Conservation (phyloP, 108 stramenopile species). For the Cyclotella choctawhatcheeana region DNA sequence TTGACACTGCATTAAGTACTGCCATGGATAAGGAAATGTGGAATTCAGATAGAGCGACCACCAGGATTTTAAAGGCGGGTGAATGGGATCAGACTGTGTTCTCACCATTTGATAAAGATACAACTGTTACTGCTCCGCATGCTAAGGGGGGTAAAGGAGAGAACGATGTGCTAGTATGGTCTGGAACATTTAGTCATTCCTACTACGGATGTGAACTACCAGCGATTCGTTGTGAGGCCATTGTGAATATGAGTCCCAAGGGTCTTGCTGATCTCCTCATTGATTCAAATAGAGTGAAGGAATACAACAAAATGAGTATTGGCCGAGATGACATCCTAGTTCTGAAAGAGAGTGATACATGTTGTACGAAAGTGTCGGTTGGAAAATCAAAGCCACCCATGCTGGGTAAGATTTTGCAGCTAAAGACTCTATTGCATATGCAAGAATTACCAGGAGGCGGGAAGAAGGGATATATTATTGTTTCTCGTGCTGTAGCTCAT, state of each 20-base stretch:
- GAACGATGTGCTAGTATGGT: conserved; percentile 67
- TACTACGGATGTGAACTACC: conserved; percentile 79
- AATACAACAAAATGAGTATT: conserved; percentile 88
- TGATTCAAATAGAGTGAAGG: conserved; percentile 76
- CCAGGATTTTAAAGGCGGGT: conserved; percentile 42
- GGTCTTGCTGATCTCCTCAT: conserved; percentile 64
- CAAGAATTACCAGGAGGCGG: conserved; percentile 48
- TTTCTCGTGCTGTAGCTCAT: conserved; percentile 68
- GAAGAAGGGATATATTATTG: conserved; percentile 73
- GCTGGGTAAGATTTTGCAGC: conserved; percentile 64
- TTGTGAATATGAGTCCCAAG: conserved; percentile 67
- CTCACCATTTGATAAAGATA: conserved; percentile 15
- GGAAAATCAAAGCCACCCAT: conserved; percentile 71
- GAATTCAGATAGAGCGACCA: conserved; percentile 55
- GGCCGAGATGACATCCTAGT: conserved; percentile 70
- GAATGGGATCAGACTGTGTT: conserved; percentile 35
- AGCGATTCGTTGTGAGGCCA: conserved; percentile 71
- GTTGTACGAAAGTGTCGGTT: conserved; percentile 68
- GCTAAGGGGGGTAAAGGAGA: conserved; percentile 42
- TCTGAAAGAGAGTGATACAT: conserved; percentile 55
- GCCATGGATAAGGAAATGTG: conserved; percentile 62
- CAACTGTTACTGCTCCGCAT: conserved; percentile 22
- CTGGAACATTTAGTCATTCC: conserved; percentile 61
- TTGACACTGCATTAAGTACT: conserved; percentile 51
- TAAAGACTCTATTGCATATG: conserved; percentile 73